Percentiles rank a stretch among this genome's conserved stretches.
Evolutionary conservation across 2,329 filamentous ascomycete genomes (phyloP).

Genomic region (Blastomyces silverae): DNA sequence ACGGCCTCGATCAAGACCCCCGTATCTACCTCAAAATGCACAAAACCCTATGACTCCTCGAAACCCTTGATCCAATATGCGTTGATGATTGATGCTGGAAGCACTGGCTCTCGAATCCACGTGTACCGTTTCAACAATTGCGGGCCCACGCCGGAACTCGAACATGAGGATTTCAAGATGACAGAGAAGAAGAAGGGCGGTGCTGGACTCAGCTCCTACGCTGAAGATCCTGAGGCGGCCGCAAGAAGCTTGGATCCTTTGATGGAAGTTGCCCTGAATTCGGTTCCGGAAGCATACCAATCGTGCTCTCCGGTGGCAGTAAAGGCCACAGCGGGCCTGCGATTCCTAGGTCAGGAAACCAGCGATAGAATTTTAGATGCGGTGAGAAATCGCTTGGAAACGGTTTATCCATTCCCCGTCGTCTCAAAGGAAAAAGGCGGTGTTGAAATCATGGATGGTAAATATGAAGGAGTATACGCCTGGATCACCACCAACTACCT

Average conservation of each 20-base stretch:
- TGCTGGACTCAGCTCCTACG: conserved; percentile 76
- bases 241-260: conserved; percentile 84
- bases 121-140: conserved; percentile 99
- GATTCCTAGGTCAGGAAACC: conserved; percentile 73
- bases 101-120: conserved; percentile 95
- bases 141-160: conserved; percentile 86
- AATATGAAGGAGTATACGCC: conserved; percentile 93
- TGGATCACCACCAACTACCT: conserved; percentile 99
- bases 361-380: conserved; percentile 78
- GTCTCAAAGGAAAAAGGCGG: conserved; percentile 78
- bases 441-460: conserved; percentile 95
- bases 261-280: conserved; percentile 75
- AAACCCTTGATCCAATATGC: conserved; percentile 97
- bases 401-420: conserved; percentile 87
- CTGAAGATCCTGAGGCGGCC: conserved; percentile 75
- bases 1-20: conserved; percentile 10
- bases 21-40: conserved; percentile 60
- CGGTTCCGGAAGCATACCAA: conserved; percentile 81
- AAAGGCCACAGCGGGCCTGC: conserved; percentile 91
- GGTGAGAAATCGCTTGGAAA: conserved; percentile 77
- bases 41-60: conserved; percentile 71
- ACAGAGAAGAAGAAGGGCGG: conserved; percentile 77
- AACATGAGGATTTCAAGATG: conserved; percentile 88
- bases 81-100: conserved; percentile 97
- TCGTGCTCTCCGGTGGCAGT: conserved; percentile 93